Percentiles rank a stretch among this genome's conserved stretches.
phyloP scores from a whole-genome alignment of 305 asterid genomes.

The Fraxinus floribunda region DNA sequence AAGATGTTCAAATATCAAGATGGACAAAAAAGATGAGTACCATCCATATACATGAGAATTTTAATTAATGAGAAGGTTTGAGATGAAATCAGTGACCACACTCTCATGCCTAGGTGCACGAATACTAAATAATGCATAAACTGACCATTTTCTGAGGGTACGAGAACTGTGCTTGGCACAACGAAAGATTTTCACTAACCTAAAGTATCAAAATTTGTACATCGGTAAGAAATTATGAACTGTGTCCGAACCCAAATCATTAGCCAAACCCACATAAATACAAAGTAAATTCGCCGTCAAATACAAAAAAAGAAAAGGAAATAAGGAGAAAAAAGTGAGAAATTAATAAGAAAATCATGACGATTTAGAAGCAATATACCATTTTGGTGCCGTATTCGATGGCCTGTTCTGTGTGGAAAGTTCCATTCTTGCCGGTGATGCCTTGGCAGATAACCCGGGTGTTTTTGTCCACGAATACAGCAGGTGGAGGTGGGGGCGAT shows the following conservation, averaged over 20 bases:
- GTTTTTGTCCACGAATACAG: constrained; percentile 91
- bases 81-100: background rate
- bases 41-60: background rate
- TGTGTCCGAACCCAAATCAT: background rate
- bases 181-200: background rate
- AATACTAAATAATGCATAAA: background rate
- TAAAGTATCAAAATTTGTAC: background rate
- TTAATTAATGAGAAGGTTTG: background rate
- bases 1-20: background rate
- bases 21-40: background rate
- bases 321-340: background rate
- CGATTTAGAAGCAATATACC: constrained; percentile 36
- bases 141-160: background rate
- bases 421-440: constrained; percentile 92
- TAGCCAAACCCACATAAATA: background rate
- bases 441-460: constrained; percentile 97
- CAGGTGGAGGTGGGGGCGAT: constrained; percentile 81
- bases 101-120: background rate
- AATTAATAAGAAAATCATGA: background rate
- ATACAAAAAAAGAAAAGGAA: background rate
- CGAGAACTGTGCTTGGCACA: background rate
- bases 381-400: constrained; percentile 93
- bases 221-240: background rate
- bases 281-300: background rate
- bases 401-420: constrained; percentile 91